phyloP scores from a whole-genome alignment of 345 rosid species.

The Abelmoschus esculentus region DNA sequence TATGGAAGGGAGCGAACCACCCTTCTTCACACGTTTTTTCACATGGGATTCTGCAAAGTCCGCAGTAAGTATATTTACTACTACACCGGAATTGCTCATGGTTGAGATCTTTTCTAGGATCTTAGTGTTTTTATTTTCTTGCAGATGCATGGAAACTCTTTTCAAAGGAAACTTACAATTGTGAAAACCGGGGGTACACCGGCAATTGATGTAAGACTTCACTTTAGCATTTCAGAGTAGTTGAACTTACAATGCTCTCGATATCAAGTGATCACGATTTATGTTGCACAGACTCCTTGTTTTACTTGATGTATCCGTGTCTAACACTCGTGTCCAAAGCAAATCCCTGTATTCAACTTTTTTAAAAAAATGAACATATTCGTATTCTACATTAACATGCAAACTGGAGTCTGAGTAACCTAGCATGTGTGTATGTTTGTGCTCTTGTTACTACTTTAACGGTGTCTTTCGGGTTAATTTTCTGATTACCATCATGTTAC shows the following conservation, averaged over 20 bases:
- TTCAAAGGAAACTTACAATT: slow-evolving; percentile 79
- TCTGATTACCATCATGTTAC: slow-evolving; percentile 6
- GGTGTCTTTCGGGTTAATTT: background rate
- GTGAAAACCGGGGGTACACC: slow-evolving; percentile 70
- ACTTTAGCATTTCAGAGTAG: background rate
- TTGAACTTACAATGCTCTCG: background rate
- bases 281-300: background rate
- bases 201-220: slow-evolving; percentile 55
- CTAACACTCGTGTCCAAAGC: background rate
- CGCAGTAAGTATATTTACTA: slow-evolving; percentile 40
- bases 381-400: background rate
- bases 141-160: slow-evolving; percentile 97
- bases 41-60: slow-evolving; percentile 88
- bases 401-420: background rate
- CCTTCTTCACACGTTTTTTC: slow-evolving; percentile 90
- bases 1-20: slow-evolving; percentile 87
- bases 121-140: slow-evolving; percentile 18
- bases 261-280: background rate
- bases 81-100: background rate
- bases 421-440: background rate
- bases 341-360: background rate
- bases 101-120: slow-evolving; percentile 3
- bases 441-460: background rate
- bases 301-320: background rate
- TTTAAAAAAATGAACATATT: background rate